A percentile compares a stretch with the other conserved stretches of the same genome.
These are phyloP conservation scores for Alternaria longipes DNA, from an alignment of 2,329 filamentous ascomycete species.

Conservation along the genomic window DNA sequence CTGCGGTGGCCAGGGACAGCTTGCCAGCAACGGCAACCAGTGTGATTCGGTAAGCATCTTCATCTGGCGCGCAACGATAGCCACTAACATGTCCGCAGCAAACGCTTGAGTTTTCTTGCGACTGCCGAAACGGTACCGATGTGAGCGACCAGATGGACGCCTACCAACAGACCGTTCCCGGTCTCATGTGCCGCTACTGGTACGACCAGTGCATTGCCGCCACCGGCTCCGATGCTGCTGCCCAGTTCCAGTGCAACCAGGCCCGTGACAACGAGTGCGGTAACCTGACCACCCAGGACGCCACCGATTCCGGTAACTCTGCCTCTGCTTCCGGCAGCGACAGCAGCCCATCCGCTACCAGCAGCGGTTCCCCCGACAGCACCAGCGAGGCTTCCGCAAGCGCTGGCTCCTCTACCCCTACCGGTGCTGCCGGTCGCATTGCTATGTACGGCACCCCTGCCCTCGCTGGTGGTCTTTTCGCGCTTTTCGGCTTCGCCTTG, in stretches of 20 bases:
- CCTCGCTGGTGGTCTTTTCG: conserved; percentile 63
- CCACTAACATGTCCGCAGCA: conserved; percentile 51
- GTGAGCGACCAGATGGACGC: conserved; percentile 52
- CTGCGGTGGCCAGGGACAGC: conserved; percentile 59
- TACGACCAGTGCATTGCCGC: conserved; percentile 54
- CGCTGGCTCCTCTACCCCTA: conserved; percentile 24
- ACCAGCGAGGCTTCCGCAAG: conserved; percentile 39
- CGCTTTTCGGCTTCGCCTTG: conserved; percentile 66
- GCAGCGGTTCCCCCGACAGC: conserved; percentile 37
- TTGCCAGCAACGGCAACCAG: conserved; percentile 58
- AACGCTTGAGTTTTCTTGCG: conserved; percentile 65
- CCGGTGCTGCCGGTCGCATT: conserved; percentile 55
- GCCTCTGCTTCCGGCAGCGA: conserved; percentile 38
- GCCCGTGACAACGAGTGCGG: conserved; percentile 60
- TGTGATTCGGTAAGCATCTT: conserved; percentile 65
- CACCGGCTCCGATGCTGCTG: conserved; percentile 50
- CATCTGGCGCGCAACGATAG: background rate
- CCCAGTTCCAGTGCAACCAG: conserved; percentile 58
- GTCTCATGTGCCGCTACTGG: conserved; percentile 66
- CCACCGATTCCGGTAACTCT: conserved; percentile 13
- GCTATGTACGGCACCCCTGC: conserved; percentile 61
- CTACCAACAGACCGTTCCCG: conserved; percentile 68
- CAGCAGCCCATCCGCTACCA: conserved; percentile 35
- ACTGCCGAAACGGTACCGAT: conserved; percentile 65
- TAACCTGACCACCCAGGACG: conserved; percentile 51